Base-by-base conservation (phyloP, 2,329 filamentous ascomycete genomes). In the Fusarium tupiense region DNA sequence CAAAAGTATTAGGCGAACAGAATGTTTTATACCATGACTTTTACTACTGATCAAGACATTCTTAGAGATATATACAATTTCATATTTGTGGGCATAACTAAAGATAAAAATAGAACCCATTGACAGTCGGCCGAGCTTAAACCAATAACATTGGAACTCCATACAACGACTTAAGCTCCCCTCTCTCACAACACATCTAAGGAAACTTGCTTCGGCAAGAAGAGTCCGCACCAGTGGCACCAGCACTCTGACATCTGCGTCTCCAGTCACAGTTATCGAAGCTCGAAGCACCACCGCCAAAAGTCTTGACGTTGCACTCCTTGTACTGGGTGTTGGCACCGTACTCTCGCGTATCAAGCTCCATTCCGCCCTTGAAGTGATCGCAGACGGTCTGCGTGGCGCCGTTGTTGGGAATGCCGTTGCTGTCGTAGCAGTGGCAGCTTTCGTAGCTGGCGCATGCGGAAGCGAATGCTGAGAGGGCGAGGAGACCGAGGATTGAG, bases 351-450 rank as follows among this genome's bases (percentile, higher is more conserved):
- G 38, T 44, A 22, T 44, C 33, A 12, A 29, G 54, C 12, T 46
- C 54, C 26, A 12, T 44, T 46, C 54, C 54, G 4, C 54, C 54
- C 13, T 44, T 33, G 17, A 16, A 57, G 37, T 57, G 54, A 3
- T 57, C 38, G 14, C 54, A 57, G 0, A 46, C 54, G 1, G 26
- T 8, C 8, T 57, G 22, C 1, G 54, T 46, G 22, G 54, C 54
- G 4, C 12, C 22, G 13, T 57, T 57, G 12, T 57, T 57, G 17
- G 54, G 54, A 16, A 24, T 6, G 12, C 38, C 38, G 17, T 57
- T 33, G 54, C 54, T 44, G 38, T 57, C 29, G 38, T 57, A 57
- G 54, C 54, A 57, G 22, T 57, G 54, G 29, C 54, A 57, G 29
- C 38, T 44, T 44, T 44, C 54, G 22, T 57, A 57, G 12, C 4